Evolutionary conservation across 2,329 filamentous ascomycete genomes (phyloP).

Genomic region (Clonostachys byssicola): DNA sequence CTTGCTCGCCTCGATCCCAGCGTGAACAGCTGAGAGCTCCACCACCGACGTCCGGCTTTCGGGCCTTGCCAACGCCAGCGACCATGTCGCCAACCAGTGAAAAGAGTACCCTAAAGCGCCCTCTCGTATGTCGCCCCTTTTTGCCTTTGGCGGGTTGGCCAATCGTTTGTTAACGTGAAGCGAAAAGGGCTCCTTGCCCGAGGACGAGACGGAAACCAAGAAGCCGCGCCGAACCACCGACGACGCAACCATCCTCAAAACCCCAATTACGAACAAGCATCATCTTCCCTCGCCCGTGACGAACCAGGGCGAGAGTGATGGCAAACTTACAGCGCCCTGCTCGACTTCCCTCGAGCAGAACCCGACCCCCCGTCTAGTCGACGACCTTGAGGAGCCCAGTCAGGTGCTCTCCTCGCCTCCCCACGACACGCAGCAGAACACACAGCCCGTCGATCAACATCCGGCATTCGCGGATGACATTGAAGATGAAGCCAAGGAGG

Average conservation of each 20-base stretch:
- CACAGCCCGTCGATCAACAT: slow-evolving; percentile 72
- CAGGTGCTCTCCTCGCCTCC: slow-evolving; percentile 56
- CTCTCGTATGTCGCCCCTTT: slow-evolving; percentile 53
- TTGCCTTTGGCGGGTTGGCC: slow-evolving; percentile 7
- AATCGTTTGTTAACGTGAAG: slow-evolving; percentile 1
- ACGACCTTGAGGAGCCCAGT: slow-evolving; percentile 39
- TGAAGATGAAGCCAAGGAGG: slow-evolving; percentile 76
- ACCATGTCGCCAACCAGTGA: slow-evolving; percentile 59
- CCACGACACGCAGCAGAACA: slow-evolving; percentile 55
- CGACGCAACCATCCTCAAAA: slow-evolving; percentile 41
- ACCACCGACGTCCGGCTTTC: too few relatives aligned
- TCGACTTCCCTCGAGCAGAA: slow-evolving; percentile 51
- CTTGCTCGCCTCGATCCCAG: too few relatives aligned
- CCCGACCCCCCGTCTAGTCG: slow-evolving; percentile 42
- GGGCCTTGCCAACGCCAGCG: background rate
- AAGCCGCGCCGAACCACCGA: slow-evolving; percentile 76
- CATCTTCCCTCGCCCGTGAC: slow-evolving; percentile 82
- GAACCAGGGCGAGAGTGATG: slow-evolving; percentile 49
- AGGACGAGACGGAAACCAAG: slow-evolving; percentile 66
- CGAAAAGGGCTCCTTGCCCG: slow-evolving; percentile 59
- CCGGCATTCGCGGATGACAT: slow-evolving; percentile 74
- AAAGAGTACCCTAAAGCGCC: slow-evolving; percentile 83
- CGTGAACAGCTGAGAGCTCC: too few relatives aligned
- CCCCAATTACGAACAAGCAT: slow-evolving; percentile 56
- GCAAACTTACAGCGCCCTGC: slow-evolving; percentile 67